These are phyloP conservation scores for Rhynchospora breviuscula DNA, from an alignment of 176 grass and related monocot species.

Conservation along the genomic window DNA sequence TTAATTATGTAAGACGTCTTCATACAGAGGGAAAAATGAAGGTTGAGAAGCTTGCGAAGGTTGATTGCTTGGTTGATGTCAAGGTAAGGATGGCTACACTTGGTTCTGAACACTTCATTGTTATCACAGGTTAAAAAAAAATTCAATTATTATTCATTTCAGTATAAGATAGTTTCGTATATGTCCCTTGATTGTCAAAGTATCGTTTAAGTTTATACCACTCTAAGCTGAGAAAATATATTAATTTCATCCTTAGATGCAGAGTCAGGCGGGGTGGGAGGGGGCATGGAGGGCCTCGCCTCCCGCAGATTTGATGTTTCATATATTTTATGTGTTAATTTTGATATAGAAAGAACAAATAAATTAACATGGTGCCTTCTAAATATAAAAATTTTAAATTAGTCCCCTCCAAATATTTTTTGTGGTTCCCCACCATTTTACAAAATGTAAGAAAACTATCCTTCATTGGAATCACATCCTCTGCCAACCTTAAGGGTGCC, in stretches of 20 bases:
- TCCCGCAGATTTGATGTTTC: not conserved
- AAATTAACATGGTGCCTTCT: too few relatives aligned
- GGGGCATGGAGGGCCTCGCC: not conserved
- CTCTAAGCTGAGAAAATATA: not conserved
- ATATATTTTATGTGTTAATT: too few relatives aligned
- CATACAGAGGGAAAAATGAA: conserved; percentile 43
- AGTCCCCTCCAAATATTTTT: not conserved
- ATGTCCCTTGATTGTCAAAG: not conserved
- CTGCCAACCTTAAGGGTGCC: too few relatives aligned
- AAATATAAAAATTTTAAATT: too few relatives aligned
- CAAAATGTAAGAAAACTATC: not conserved
- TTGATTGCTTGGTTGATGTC: conserved; percentile 67
- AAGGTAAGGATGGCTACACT: conserved; percentile 59
- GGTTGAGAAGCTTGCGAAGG: conserved; percentile 56
- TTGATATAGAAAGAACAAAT: too few relatives aligned
- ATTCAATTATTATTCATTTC: not conserved
- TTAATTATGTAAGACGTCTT: conserved; percentile 20
- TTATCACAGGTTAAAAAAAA: conserved; percentile 56
- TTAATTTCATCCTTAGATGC: not conserved
- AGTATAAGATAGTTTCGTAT: not conserved
- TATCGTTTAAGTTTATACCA: not conserved
- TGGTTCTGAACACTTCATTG: conserved; percentile 90
- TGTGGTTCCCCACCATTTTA: not conserved
- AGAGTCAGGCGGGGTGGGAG: too few relatives aligned
- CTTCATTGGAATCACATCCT: too few relatives aligned